A percentile compares a stretch with the other conserved stretches of the same genome.
Conservation (phyloP, 2,329 filamentous ascomycete genomes). For the Zopfia rhizophila region DNA sequence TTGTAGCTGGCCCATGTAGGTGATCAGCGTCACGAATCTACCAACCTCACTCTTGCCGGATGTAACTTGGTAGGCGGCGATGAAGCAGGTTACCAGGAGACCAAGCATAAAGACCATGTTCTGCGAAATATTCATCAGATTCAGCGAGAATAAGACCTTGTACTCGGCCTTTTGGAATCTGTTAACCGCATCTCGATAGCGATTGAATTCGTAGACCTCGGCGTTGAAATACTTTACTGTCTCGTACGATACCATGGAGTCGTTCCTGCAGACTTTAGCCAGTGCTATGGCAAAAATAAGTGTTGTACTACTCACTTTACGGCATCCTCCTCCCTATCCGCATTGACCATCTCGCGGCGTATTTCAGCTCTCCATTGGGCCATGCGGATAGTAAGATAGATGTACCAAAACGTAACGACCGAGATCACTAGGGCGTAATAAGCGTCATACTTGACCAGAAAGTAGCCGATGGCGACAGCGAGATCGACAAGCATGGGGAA, state of each 20-base stretch:
- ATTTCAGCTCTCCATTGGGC: constrained; percentile 92
- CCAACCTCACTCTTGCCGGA: constrained; percentile 70
- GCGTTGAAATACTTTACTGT: constrained; percentile 74
- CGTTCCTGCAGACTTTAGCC: constrained; percentile 68
- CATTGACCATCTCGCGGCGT: constrained; percentile 92
- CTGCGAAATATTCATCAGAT: constrained; percentile 69
- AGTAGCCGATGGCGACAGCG: constrained; percentile 83
- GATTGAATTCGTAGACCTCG: constrained; percentile 66
- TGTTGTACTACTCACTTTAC: constrained; percentile 75
- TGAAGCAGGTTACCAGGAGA: constrained; percentile 74
- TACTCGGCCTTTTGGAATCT: constrained; percentile 69
- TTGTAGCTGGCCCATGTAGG: constrained; percentile 79
- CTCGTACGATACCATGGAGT: constrained; percentile 99
- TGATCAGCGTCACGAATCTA: constrained; percentile 75
- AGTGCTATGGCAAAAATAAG: background rate
- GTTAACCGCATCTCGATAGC: constrained; percentile 66
- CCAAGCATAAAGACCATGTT: constrained; percentile 72
- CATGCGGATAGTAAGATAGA: constrained; percentile 96
- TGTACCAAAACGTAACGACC: constrained; percentile 93
- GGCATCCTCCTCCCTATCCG: constrained; percentile 92
- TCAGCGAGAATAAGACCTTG: constrained; percentile 65
- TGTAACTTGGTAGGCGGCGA: constrained; percentile 76
- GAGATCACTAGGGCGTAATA: constrained; percentile 91
- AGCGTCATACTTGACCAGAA: constrained; percentile 81
- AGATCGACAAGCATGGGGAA: constrained; percentile 95